phyloP scores from a whole-genome alignment of 2,329 filamentous ascomycete species.

The Ascochyta viciae-villosae region DNA sequence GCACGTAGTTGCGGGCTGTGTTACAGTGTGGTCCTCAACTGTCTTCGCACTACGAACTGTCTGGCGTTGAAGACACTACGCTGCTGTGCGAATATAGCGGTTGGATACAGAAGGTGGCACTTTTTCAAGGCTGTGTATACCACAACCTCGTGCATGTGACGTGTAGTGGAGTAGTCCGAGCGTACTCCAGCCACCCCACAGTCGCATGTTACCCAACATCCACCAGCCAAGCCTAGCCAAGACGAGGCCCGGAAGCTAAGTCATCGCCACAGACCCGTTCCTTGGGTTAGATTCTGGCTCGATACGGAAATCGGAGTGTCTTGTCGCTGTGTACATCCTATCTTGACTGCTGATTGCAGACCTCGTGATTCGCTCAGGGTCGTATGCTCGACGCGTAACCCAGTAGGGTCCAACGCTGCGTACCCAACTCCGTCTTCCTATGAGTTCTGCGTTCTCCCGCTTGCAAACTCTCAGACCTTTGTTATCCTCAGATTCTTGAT shows the following conservation, averaged over 20 bases:
- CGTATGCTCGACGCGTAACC: background rate
- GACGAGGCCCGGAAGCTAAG: slow-evolving; percentile 15
- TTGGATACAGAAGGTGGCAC: background rate
- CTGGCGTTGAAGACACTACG: background rate
- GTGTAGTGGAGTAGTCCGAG: background rate
- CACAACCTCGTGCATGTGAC: background rate
- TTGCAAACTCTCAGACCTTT: background rate
- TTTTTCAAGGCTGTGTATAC: background rate
- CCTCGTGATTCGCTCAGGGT: background rate
- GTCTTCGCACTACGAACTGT: background rate
- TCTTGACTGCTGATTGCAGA: background rate
- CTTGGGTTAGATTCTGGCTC: background rate
- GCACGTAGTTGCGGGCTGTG: background rate
- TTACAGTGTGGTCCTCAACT: background rate
- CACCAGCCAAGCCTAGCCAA: slow-evolving; percentile 26
- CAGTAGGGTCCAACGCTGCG: background rate
- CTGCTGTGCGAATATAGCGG: background rate
- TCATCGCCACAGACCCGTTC: background rate
- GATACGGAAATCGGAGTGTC: background rate
- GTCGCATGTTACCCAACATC: slow-evolving; percentile 2
- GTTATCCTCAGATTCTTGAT: slow-evolving; percentile 9
- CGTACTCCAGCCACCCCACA: slow-evolving; percentile 4
- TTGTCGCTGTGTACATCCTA: background rate
- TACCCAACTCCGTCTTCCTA: background rate
- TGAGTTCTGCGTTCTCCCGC: background rate